phyloP scores from a whole-genome alignment of 495 filamentous ascomycete species.

The Cercophora newfieldiana region DNA sequence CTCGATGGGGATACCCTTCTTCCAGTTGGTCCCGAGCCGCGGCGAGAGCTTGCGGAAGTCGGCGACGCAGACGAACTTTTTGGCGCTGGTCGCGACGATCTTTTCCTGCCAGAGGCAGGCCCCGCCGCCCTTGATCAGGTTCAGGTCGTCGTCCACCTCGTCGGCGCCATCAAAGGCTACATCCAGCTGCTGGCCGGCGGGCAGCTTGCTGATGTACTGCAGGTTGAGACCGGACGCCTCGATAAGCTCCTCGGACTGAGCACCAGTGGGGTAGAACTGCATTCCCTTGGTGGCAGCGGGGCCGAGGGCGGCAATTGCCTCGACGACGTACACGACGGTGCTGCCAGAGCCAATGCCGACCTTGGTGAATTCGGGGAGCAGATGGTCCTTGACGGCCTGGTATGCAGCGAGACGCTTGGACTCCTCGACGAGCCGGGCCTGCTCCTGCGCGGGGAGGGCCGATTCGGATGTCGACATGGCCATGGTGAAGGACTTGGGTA shows the following conservation, averaged over 20 bases:
- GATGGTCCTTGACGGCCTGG: slow-evolving; percentile 83
- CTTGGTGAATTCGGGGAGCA: slow-evolving; percentile 66
- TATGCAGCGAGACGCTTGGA: slow-evolving; percentile 84
- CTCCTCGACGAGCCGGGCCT: slow-evolving; percentile 59
- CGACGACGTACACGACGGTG: slow-evolving; percentile 93
- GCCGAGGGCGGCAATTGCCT: slow-evolving; percentile 78
- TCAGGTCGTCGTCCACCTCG: slow-evolving; percentile 92
- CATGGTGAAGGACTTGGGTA: slow-evolving; percentile 9
- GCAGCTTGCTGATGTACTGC: slow-evolving; percentile 73
- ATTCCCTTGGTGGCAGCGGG: slow-evolving; percentile 60
- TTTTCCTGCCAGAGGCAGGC: slow-evolving; percentile 98
- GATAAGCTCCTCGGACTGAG: slow-evolving; percentile 84
- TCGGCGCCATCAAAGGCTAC: slow-evolving; percentile 95
- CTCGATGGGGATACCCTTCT: slow-evolving; percentile 83
- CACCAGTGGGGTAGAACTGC: slow-evolving; percentile 87
- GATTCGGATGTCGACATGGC: slow-evolving; percentile 24
- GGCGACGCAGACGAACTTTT: slow-evolving; percentile 91
- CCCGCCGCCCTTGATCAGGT: slow-evolving; percentile 96
- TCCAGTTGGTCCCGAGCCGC: slow-evolving; percentile 76
- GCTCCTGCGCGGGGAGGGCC: slow-evolving; percentile 23
- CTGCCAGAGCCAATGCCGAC: slow-evolving; percentile 93
- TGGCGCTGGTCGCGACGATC: slow-evolving; percentile 80
- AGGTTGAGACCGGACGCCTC: slow-evolving; percentile 71
- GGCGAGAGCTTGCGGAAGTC: slow-evolving; percentile 85
- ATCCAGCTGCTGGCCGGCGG: slow-evolving; percentile 56